Base-by-base conservation (phyloP, 768 basidiomycete genomes). In the Xerocomellus intermedius region DNA sequence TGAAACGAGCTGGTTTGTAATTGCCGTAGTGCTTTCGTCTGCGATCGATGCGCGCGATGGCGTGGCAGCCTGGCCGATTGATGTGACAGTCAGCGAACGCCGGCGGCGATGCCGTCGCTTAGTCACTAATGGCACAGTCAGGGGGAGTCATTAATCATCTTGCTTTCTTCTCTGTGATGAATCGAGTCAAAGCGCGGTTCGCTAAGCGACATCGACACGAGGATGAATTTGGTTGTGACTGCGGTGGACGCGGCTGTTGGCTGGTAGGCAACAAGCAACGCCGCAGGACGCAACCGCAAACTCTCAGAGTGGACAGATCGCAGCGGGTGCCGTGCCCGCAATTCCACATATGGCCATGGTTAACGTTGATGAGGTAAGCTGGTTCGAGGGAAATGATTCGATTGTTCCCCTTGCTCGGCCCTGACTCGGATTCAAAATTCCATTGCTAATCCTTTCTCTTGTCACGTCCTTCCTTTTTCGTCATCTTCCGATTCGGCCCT, bases 401-500 rank as follows among this genome's bases (percentile, higher is more conserved):
- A 57, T 43, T 54, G 46, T 54, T 30, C 28, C 35, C 39, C 33
- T 26, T 19, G 41, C 28, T 64, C 61, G 61, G 57, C 57, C 55
- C 52, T 65, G 64, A 60, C 64, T 65, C 57, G 64, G 61, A 43
- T 44, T 60, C 46, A 48, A 17, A 54, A 41, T 43, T 33, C 19
- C 54, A 55, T 69, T 71, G 60, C 63, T 72, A 70, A 69, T 69
- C 65, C 52, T 52, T 46, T 48, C 56, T 48, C 49, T 56, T 55
- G 59, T 59, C 65, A 58, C 50, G 32, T 8, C 47, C 48, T 67
- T 61, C 71, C 68, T 44, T 57, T 68, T 69, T 54, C 49, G 69
- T 67, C 56, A 56, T 46, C 59, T 42, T 59, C 70, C 70, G 70
- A 72, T 70, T 69, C 69, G 71, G 70, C 71, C 64, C 74, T 68